Evolutionary conservation across 2,329 filamentous ascomycete genomes (phyloP).

Genomic region (Venturia effusa): DNA sequence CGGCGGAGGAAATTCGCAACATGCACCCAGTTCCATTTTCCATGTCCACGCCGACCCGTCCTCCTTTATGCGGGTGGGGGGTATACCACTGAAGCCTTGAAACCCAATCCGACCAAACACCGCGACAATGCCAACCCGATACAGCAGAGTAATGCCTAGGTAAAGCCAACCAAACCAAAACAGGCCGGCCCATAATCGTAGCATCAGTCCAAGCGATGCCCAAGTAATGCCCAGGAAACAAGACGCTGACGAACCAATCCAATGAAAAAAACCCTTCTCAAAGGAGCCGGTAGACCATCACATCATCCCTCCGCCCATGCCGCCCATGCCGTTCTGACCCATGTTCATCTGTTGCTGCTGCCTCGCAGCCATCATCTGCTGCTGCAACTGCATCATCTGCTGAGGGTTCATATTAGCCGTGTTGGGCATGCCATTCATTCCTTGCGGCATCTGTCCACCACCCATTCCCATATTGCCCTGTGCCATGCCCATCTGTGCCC

Average conservation of each 20-base stretch:
- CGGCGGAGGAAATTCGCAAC: no score
- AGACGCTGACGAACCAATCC: not conserved
- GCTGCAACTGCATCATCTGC: slow-evolving; percentile 4
- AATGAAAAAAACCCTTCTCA: not conserved
- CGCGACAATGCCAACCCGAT: not conserved
- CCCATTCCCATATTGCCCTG: not conserved
- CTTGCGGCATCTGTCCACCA: slow-evolving; percentile 3
- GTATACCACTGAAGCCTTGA: not conserved
- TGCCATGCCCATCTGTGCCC: not conserved
- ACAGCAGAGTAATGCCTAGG: not conserved
- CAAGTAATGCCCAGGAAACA: not conserved
- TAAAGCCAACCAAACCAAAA: no score
- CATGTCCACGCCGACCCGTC: not conserved
- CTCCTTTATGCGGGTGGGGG: not conserved
- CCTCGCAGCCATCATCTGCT: slow-evolving; percentile 1
- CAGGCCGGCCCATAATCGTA: not conserved
- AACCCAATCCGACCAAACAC: not conserved
- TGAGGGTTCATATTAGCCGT: not conserved
- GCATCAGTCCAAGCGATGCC: not conserved
- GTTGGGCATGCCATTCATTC: not conserved
- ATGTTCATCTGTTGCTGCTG: slow-evolving; percentile 3
- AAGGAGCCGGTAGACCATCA: not conserved
- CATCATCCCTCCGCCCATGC: not conserved
- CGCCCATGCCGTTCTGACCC: slow-evolving; percentile 1
- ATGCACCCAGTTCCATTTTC: no score